Evolutionary conservation across 257 asterid species (phyloP).

Genomic region (Mitragyna speciosa): DNA sequence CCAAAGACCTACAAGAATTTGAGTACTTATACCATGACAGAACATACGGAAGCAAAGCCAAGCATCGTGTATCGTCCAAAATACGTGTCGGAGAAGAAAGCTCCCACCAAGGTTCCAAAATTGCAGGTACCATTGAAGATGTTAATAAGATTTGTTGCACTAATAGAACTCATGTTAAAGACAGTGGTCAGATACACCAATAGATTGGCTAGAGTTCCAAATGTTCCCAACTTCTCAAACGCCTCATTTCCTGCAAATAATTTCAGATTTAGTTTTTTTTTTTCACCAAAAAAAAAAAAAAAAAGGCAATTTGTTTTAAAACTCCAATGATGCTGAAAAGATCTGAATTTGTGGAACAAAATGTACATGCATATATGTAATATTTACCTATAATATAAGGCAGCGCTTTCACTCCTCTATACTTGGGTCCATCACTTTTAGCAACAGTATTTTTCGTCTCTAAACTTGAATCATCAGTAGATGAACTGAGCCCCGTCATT

Average conservation of each 20-base stretch:
- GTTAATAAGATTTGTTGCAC: conserved; percentile 58
- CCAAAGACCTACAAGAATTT: not conserved
- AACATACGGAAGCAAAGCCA: conserved; percentile 61
- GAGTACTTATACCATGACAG: conserved; percentile 44
- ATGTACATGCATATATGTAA: too few species aligned
- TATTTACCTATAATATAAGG: conserved; percentile 34
- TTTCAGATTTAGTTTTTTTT: too few species aligned
- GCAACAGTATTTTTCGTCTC: not conserved
- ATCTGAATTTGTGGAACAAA: too few species aligned
- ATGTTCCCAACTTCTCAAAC: conserved; percentile 77
- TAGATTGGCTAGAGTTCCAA: conserved; percentile 58
- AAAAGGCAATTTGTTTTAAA: too few species aligned
- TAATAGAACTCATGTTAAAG: conserved; percentile 61
- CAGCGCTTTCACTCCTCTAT: conserved; percentile 36
- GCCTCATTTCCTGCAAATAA: conserved; percentile 60
- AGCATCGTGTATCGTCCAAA: conserved; percentile 73
- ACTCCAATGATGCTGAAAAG: not conserved
- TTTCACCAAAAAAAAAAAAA: too few species aligned
- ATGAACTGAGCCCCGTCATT: not conserved
- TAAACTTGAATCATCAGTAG: too few species aligned
- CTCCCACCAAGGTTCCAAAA: conserved; percentile 63
- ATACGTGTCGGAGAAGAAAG: conserved; percentile 63
- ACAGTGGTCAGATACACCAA: conserved; percentile 67
- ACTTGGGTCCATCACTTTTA: conserved; percentile 12
- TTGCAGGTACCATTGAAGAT: conserved; percentile 75